Base-by-base conservation (phyloP, 83 land plant species). In the Thuja plicata region DNA sequence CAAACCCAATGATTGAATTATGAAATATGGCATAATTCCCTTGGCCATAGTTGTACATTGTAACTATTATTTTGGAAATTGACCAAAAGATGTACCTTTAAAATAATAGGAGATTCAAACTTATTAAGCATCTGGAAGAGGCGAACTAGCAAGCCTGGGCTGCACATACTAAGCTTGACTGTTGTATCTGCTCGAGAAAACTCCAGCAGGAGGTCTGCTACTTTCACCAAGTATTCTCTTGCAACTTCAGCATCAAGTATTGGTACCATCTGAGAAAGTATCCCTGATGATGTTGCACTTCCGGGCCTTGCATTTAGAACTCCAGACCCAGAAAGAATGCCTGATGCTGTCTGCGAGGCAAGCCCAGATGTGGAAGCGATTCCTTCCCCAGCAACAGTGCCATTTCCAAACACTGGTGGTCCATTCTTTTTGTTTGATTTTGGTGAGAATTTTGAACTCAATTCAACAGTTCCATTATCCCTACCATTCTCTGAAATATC, bases 41-140 rank as follows among this genome's bases (percentile, higher is more conserved):
- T 34, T 35, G n/a, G 52, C 19, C 7, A 81, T 48, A 77, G 79
- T 17, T 27, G 27, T 71, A 57, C 12, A 40, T 7, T 43, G 45
- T 70, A 70, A 78, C 21, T 46, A 40, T 10, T 40, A 87, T n/a
- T 84, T 45, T 43, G 46, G 7, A 73, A 34, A 48, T 52, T 48
- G 82, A 10, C 13, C 21, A 37, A 30, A 85, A 89, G 12, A 52
- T 41, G 1, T 88, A 98, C 99, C 99, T 98, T 98, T 50, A 97
- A 90, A 88, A 98, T 96, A 90, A 98, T 96, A 83, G 98, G 96
- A 17, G 98, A 92, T 90, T 98, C 99, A 32, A 97, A 91, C 87
- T 94, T 96, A 90, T 93, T 96, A 91, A 98, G 96, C 99, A 97
- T 98, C 89, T 98, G 98, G 88, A 98, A 95, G 45, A 98, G 97